phyloP scores from a whole-genome alignment of 2,329 filamentous ascomycete species.

The Orbilia ellipsospora region DNA sequence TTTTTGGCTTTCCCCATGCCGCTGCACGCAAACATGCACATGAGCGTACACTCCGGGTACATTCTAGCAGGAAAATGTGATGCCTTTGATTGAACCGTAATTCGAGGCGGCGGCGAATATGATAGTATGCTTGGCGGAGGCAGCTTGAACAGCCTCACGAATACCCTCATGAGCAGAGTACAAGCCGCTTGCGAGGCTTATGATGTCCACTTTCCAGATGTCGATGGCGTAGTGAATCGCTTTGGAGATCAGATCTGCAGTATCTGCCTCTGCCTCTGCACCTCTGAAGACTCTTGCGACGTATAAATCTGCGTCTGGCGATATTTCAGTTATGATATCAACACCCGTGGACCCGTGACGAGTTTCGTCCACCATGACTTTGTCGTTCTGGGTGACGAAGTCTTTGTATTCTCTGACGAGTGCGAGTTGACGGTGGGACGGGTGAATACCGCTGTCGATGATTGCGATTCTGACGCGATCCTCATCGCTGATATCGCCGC shows the following conservation, averaged over 20 bases:
- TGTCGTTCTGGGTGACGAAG: not conserved
- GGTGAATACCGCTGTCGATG: conserved; percentile 4
- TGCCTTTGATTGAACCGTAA: not conserved
- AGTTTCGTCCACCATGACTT: not conserved
- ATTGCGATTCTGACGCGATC: conserved; percentile 1
- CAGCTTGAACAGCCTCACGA: not conserved
- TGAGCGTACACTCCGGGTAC: not conserved
- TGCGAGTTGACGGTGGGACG: not conserved
- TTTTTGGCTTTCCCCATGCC: conserved; percentile 1
- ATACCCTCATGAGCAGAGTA: not conserved
- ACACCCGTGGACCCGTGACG: conserved; percentile 6
- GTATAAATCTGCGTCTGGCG: conserved; percentile 4
- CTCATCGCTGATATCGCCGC: not conserved
- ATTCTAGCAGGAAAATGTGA: not conserved
- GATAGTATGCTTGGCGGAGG: not conserved
- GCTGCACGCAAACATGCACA: conserved; percentile 10
- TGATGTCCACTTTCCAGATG: conserved; percentile 2
- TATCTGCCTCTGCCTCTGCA: not conserved
- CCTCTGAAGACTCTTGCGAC: not conserved
- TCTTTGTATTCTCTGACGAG: conserved; percentile 9
- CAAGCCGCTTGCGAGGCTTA: not conserved
- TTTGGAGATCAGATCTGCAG: not conserved
- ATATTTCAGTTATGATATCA: not conserved
- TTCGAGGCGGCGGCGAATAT: conserved; percentile 6
- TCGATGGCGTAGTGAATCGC: not conserved